Evolutionary conservation across 169 alveolate species (phyloP).

Genomic region (Cryptosporidium viatorum): DNA sequence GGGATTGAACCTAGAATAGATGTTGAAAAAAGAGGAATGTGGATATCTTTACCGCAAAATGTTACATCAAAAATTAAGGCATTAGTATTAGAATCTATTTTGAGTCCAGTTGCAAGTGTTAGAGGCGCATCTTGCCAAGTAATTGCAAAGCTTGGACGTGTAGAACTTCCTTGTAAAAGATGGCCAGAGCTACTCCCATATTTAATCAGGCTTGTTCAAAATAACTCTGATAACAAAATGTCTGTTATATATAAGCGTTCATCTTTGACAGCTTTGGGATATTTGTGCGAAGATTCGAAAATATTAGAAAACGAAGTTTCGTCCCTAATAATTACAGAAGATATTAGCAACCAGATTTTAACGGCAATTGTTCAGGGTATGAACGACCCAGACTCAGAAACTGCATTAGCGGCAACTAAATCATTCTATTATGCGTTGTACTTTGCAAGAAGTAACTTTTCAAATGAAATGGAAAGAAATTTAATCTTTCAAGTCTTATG

Average conservation of each 20-base stretch:
- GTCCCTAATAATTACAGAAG: slow-evolving; percentile 78
- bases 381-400: slow-evolving; percentile 78
- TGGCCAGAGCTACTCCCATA: slow-evolving; percentile 88
- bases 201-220: slow-evolving; percentile 80
- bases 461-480: slow-evolving; percentile 58
- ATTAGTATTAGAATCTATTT: slow-evolving; percentile 79
- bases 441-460: slow-evolving; percentile 74
- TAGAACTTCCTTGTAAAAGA: slow-evolving; percentile 85
- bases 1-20: slow-evolving; percentile 80
- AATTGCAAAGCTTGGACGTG: slow-evolving; percentile 85
- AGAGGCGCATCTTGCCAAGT: slow-evolving; percentile 87
- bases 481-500: slow-evolving; percentile 71
- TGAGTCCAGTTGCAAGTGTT: slow-evolving; percentile 81
- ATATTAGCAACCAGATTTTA: slow-evolving; percentile 79
- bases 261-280: slow-evolving; percentile 84
- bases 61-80: slow-evolving; percentile 81
- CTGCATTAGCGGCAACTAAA: slow-evolving; percentile 80
- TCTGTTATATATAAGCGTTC: slow-evolving; percentile 82
- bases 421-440: slow-evolving; percentile 80
- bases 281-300: slow-evolving; percentile 85
- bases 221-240: slow-evolving; percentile 79
- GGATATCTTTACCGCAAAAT: slow-evolving; percentile 82
- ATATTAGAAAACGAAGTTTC: slow-evolving; percentile 80
- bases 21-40: slow-evolving; percentile 83
- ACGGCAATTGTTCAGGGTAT: slow-evolving; percentile 82